Evolutionary conservation across 73 alveolate genomes (phyloP).

Genomic region (Stentor coeruleus): DNA sequence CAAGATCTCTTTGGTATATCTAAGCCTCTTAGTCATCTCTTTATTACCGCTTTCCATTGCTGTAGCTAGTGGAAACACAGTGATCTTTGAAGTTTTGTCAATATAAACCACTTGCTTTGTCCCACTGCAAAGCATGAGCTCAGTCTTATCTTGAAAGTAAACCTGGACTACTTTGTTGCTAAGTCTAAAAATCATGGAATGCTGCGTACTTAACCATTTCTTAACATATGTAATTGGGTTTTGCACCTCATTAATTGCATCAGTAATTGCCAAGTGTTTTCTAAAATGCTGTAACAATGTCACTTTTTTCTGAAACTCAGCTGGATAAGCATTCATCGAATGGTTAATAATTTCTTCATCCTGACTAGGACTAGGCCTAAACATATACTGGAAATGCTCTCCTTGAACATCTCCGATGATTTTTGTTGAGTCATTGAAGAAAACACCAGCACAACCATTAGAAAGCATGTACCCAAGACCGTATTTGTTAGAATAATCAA

Average conservation of each 20-base stretch:
- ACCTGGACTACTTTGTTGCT: conserved; percentile 92
- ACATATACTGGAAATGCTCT: conserved; percentile 35
- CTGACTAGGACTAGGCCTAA: conserved; percentile 37
- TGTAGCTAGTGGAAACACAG: conserved; percentile 79
- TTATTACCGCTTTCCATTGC: conserved; percentile 86
- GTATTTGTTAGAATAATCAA: conserved; percentile 43
- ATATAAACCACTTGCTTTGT: conserved; percentile 91
- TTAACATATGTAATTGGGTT: conserved; percentile 69
- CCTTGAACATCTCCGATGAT: conserved; percentile 40
- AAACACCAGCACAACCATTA: conserved; percentile 40
- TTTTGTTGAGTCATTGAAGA: conserved; percentile 40
- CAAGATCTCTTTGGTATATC: conserved; percentile 83
- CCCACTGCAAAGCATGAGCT: conserved; percentile 80
- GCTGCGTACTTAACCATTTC: conserved; percentile 94
- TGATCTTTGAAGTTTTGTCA: conserved; percentile 89
- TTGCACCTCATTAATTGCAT: conserved; percentile 29
- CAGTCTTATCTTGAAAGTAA: conserved; percentile 92
- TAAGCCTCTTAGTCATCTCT: conserved; percentile 79
- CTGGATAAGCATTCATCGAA: conserved; percentile 35
- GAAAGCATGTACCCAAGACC: conserved; percentile 40
- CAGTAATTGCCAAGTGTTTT: conserved; percentile 30
- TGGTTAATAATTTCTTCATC: conserved; percentile 32
- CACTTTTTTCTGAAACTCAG: conserved; percentile 40
- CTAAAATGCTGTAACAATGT: conserved; percentile 38
- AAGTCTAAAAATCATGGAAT: conserved; percentile 93